These are phyloP conservation scores for Gracilaria gracilis DNA, from an alignment of 23 red algal genomes.

Conservation along the genomic window DNA sequence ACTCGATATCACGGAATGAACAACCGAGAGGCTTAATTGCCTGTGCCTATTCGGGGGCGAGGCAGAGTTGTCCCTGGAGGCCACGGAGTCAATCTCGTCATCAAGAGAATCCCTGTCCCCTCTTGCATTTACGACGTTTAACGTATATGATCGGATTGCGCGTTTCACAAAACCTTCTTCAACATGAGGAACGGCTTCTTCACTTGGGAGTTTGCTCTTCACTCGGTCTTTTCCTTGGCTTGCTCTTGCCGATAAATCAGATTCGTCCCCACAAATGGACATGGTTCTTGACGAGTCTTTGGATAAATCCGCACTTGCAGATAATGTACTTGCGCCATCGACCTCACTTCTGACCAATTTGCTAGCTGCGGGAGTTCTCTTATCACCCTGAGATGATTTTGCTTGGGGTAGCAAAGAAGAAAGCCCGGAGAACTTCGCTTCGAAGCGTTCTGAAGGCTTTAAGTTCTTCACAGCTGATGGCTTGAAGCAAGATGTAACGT, in stretches of 20 bases:
- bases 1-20: not conserved
- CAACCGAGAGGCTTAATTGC: not conserved
- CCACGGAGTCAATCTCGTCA: not conserved
- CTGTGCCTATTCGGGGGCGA: not conserved
- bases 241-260: not conserved
- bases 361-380: not conserved
- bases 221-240: not conserved
- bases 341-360: not conserved
- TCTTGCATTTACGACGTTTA: not conserved
- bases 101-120: not conserved
- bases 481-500: not conserved
- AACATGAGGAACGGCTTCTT: constrained; percentile 12
- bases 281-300: not conserved
- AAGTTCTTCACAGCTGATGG: not conserved
- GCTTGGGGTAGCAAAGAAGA: not conserved
- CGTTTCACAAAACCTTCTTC: constrained; percentile 22
- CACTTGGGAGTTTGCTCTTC: constrained; percentile 19
- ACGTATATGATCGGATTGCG: not conserved
- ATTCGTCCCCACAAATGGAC: not conserved
- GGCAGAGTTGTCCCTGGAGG: not conserved
- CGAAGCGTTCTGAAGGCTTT: not conserved
- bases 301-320: not conserved
- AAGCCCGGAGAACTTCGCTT: not conserved
- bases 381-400: not conserved
- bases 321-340: not conserved